These are phyloP conservation scores for Bjerkandera adusta DNA, from an alignment of 1,284 basidiomycete species.

Conservation along the genomic window DNA sequence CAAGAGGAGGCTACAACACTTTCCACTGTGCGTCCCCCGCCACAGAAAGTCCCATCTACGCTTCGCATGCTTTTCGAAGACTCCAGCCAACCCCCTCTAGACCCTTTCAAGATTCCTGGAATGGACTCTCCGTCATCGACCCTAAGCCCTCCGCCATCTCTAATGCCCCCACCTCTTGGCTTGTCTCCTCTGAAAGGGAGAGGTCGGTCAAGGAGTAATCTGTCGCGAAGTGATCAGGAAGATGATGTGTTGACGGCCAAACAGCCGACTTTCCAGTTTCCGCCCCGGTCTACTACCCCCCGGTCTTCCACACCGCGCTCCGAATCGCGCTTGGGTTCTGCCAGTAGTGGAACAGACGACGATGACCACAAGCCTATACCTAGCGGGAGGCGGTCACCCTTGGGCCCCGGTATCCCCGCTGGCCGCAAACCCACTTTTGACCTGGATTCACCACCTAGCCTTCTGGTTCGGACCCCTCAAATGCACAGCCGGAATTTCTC, in stretches of 20 bases:
- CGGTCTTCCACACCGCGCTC: too few species aligned
- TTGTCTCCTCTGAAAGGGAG: conserved; percentile 29
- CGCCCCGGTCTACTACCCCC: conserved; percentile 36
- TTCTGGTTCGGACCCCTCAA: too few species aligned
- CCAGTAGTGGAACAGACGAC: conserved; percentile 21
- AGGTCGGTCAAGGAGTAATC: conserved; percentile 20
- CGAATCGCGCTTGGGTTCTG: conserved; percentile 26
- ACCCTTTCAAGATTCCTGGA: conserved; percentile 42
- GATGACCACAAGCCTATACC: conserved; percentile 21
- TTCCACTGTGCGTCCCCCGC: conserved; percentile 48
- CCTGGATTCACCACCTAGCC: conserved; percentile 3
- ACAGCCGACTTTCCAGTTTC: conserved; percentile 55
- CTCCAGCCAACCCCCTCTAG: conserved; percentile 36
- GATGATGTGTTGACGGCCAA: conserved; percentile 45
- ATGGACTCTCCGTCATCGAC: conserved; percentile 22
- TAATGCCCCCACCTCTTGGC: conserved; percentile 23
- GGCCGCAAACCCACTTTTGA: background rate
- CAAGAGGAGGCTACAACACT: too few species aligned
- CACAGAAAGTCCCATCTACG: conserved; percentile 61
- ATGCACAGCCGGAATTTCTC: too few species aligned
- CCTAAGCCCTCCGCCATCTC: conserved; percentile 27
- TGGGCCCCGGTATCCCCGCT: conserved; percentile 29
- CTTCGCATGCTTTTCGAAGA: conserved; percentile 70
- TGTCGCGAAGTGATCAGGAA: conserved; percentile 14
- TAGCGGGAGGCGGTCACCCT: conserved; percentile 25